These are phyloP conservation scores for Albugo laibachii DNA, from an alignment of 352 stramenopile genomes.

Conservation along the genomic window DNA sequence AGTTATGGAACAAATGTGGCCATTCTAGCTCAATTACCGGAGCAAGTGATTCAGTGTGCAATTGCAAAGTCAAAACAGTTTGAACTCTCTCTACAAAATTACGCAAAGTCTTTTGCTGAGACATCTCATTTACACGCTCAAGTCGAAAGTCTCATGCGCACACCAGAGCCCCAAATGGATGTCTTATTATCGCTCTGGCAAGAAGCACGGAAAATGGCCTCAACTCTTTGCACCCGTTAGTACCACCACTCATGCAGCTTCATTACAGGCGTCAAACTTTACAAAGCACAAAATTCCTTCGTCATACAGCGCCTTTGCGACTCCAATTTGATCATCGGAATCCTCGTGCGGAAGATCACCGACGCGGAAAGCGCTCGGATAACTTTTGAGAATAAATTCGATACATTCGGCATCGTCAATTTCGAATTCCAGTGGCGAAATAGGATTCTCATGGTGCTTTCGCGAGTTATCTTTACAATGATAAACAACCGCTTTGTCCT, in stretches of 20 bases:
- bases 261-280: constrained; percentile 12
- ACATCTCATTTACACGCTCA: constrained; percentile 7
- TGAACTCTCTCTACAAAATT: constrained; percentile 39
- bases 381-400: constrained; percentile 53
- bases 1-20: constrained; percentile 99
- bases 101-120: constrained; percentile 13
- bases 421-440: constrained; percentile 60
- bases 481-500: constrained; percentile 55
- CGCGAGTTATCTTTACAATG: constrained; percentile 66
- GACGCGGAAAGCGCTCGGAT: constrained; percentile 55
- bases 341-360: constrained; percentile 59
- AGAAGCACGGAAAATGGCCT: constrained; percentile 1
- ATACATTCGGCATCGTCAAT: constrained; percentile 64
- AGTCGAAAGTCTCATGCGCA: constrained; percentile 8
- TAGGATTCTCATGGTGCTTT: constrained; percentile 42
- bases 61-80: constrained; percentile 84
- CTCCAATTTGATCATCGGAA: constrained; percentile 41
- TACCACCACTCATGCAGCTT: background rate
- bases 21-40: constrained; percentile 90
- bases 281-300: constrained; percentile 61
- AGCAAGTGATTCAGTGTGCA: constrained; percentile 86
- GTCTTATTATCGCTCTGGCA: constrained; percentile 3
- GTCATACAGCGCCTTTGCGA: constrained; percentile 48
- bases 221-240: no score
- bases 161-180: constrained; percentile 4